Base-by-base conservation (phyloP, 2,329 filamentous ascomycete genomes). In the Claviceps maximensis region DNA sequence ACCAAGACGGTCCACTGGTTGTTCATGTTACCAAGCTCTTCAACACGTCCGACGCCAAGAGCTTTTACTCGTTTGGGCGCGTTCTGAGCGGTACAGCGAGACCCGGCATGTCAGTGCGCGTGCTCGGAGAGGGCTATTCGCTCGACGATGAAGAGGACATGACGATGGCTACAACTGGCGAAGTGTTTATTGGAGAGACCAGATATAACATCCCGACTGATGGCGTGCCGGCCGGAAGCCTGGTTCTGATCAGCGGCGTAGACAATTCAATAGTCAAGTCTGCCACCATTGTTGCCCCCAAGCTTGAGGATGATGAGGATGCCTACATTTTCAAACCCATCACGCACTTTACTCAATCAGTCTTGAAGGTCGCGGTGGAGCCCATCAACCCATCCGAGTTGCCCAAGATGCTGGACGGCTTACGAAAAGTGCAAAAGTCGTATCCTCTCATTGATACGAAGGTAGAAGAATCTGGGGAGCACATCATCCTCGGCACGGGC, bases 231-330 rank as follows among this genome's bases (percentile, higher is more conserved):
- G 93, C 93, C 1, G 93, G 93, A 45, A 96, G 94, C 65, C 87
- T 89, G 75, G 91, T 94, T 15, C 73, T 98, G n/a, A 76, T 98
- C 17, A 83, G 87, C 53, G 93, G 91, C 15, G 84, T 98, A 29
- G 91, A 97, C 72, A 97, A 97, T 68, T 96, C 90, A 4, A 97
- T 98, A 61, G 89, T 97, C 71, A 98, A 98, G 71, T 91, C 89
- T 2, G 93, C 93, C 9, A 98, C 93, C 0, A 77, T 98, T 48
- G 82, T 98, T 31, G 82, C 89, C 1, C 80, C 82, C 41, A 85
- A 83, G 58, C 76, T 95, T 9, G 85, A 89, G 27, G 85, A 94
- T 51, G 82, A 93, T 47, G 91, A 97, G 67, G 89, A 95, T 57
- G 89, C 88, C 0, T 94, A 94, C 68, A 95, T 98, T 63, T 97